A percentile compares a stretch with the other conserved stretches of the same genome.
phyloP scores from a whole-genome alignment of 495 filamentous ascomycete species.

The Corynascus novoguineensis region DNA sequence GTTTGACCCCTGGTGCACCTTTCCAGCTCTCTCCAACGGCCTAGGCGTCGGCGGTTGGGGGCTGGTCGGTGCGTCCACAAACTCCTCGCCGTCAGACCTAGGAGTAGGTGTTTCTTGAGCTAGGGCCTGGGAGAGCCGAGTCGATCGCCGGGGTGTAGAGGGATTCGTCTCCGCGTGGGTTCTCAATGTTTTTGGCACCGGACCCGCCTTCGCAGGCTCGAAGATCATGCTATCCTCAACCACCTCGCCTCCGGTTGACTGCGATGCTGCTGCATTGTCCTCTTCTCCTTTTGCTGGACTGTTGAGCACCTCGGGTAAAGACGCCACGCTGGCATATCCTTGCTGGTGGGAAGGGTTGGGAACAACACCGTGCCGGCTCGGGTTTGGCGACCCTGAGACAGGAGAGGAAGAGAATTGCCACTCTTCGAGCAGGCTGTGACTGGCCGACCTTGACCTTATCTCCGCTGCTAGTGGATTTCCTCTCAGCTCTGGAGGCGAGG shows the following conservation, averaged over 20 bases:
- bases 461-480: slow-evolving; percentile 48
- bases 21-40: neutral
- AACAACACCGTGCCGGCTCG: slow-evolving; percentile 15
- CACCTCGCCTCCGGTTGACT: slow-evolving; percentile 15
- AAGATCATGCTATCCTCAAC: slow-evolving; percentile 27
- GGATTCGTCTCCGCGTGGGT: neutral
- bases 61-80: slow-evolving; percentile 44
- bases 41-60: slow-evolving; percentile 28
- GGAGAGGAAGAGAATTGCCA: slow-evolving; percentile 46
- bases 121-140: slow-evolving; percentile 8
- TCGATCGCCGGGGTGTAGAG: slow-evolving; percentile 19
- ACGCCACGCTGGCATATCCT: slow-evolving; percentile 17
- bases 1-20: neutral
- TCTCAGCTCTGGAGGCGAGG: slow-evolving; percentile 49
- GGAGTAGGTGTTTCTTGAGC: slow-evolving; percentile 34
- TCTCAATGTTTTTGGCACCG: neutral
- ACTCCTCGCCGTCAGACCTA: slow-evolving; percentile 37
- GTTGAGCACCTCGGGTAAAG: slow-evolving; percentile 9
- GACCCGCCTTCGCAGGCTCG: neutral
- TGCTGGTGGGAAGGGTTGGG: slow-evolving; percentile 13
- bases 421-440: slow-evolving; percentile 36
- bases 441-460: slow-evolving; percentile 39
- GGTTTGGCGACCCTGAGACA: slow-evolving; percentile 38
- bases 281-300: slow-evolving; percentile 3
- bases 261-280: slow-evolving; percentile 5